Percentiles rank a stretch among this genome's conserved stretches.
Conservation (phyloP, 2,329 filamentous ascomycete genomes). For the Sporothrix inflata region DNA sequence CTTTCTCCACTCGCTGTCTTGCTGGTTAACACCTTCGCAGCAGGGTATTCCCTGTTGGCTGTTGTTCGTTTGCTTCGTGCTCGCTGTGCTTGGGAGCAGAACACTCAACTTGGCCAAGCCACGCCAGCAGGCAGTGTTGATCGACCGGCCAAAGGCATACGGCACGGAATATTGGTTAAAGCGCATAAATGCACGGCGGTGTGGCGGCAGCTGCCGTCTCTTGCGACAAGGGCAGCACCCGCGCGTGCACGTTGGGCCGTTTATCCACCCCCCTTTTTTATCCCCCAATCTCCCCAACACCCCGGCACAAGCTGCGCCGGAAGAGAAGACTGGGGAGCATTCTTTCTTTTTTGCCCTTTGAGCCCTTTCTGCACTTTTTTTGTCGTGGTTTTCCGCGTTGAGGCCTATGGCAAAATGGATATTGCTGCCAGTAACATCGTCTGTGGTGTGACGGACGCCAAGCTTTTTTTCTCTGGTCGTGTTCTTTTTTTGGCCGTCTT, state of each 20-base stretch:
- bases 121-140: neutral
- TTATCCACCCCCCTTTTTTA: neutral
- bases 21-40: neutral
- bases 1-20: neutral
- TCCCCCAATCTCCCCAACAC: neutral
- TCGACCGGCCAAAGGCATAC: constrained; percentile 14
- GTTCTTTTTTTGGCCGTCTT: constrained; percentile 14
- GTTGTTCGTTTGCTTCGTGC: neutral
- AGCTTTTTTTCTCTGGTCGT: neutral
- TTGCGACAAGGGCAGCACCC: neutral
- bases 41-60: neutral
- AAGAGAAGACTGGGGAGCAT: neutral
- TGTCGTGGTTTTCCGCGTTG: neutral
- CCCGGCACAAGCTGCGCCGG: neutral
- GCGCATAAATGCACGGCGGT: constrained; percentile 18
- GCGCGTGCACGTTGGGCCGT: neutral
- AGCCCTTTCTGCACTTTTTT: neutral
- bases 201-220: constrained; percentile 7
- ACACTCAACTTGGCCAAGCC: too few relatives aligned
- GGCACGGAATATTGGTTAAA: constrained; percentile 20
- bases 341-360: neutral
- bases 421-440: constrained; percentile 3
- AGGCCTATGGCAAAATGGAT: neutral
- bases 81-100: neutral
- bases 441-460: constrained; percentile 8